These are phyloP conservation scores for Leccinum fibrillosum DNA, from an alignment of 768 basidiomycete species.

Conservation along the genomic window DNA sequence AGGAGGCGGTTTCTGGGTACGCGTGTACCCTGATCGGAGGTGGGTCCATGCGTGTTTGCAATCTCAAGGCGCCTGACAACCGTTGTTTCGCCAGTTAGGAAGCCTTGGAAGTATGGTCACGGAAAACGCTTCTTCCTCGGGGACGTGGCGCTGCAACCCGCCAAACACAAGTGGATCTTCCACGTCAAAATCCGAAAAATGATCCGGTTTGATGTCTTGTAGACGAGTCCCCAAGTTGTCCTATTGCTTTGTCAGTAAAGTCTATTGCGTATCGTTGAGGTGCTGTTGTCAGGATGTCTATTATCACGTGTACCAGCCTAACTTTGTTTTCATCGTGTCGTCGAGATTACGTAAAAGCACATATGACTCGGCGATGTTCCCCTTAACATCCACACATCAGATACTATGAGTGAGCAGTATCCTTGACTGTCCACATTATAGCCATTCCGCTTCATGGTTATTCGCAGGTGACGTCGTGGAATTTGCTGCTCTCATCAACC, in stretches of 20 bases:
- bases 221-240: not conserved
- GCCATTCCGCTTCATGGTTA: not conserved
- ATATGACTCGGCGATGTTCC: too few species aligned
- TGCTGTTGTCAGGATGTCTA: constrained; percentile 1
- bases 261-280: not conserved
- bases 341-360: constrained; percentile 36
- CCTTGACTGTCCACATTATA: not conserved
- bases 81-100: constrained; percentile 16
- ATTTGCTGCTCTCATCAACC: too few species aligned
- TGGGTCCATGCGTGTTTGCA: not conserved
- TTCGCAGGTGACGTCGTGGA: not conserved
- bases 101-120: constrained; percentile 28
- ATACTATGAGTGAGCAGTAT: not conserved
- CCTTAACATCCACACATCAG: too few species aligned
- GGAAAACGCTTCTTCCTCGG: constrained; percentile 27
- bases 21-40: constrained; percentile 20
- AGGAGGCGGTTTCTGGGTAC: constrained; percentile 5
- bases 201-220: not conserved
- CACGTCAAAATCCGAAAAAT: constrained; percentile 10
- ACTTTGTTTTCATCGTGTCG: constrained; percentile 29
- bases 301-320: constrained; percentile 22
- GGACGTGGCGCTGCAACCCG: constrained; percentile 12
- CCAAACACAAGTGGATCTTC: constrained; percentile 30
- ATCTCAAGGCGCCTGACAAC: not conserved
- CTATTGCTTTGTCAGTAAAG: not conserved